Evolutionary conservation across 1,284 basidiomycete genomes (phyloP).

Genomic region (Thelephora terrestris): DNA sequence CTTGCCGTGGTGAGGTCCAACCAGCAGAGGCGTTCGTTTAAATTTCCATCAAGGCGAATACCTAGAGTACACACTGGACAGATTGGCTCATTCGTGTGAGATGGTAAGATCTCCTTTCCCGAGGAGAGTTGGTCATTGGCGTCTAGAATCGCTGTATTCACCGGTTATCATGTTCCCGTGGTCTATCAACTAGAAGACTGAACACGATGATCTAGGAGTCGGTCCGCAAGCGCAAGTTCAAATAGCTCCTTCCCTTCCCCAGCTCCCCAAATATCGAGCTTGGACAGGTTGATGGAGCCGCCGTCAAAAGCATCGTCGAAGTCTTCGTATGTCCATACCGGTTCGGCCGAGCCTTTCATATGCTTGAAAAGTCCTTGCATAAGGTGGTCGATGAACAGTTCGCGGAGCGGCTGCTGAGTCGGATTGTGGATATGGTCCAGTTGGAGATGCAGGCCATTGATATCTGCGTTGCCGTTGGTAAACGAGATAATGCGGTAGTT

Average conservation of each 20-base stretch:
- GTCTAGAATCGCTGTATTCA: no score
- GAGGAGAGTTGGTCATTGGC: no score
- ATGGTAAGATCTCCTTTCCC: no score
- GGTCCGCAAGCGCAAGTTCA: conserved; percentile 12
- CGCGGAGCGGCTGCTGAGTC: conserved; percentile 15
- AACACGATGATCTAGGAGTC: conserved; percentile 7
- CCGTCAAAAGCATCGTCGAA: conserved; percentile 6
- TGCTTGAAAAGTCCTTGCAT: conserved; percentile 16
- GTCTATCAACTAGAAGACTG: no score
- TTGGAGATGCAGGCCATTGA: conserved; percentile 12
- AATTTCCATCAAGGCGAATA: no score
- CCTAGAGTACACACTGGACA: no score
- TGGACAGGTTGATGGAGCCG: conserved; percentile 11
- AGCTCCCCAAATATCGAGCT: conserved; percentile 12
- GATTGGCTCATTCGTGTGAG: no score
- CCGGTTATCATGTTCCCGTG: no score
- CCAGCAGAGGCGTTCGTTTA: no score
- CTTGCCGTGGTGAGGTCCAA: no score
- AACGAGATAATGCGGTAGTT: conserved; percentile 15
- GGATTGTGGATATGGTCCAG: conserved; percentile 17
- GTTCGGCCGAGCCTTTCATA: conserved; percentile 15
- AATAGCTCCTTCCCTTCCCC: conserved; percentile 13
- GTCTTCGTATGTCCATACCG: conserved; percentile 11
- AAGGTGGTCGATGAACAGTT: conserved; percentile 17
- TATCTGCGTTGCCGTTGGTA: conserved; percentile 9